These are phyloP conservation scores for Colletotrichum theobromicola DNA, from an alignment of 2,329 filamentous ascomycete genomes.

Conservation along the genomic window DNA sequence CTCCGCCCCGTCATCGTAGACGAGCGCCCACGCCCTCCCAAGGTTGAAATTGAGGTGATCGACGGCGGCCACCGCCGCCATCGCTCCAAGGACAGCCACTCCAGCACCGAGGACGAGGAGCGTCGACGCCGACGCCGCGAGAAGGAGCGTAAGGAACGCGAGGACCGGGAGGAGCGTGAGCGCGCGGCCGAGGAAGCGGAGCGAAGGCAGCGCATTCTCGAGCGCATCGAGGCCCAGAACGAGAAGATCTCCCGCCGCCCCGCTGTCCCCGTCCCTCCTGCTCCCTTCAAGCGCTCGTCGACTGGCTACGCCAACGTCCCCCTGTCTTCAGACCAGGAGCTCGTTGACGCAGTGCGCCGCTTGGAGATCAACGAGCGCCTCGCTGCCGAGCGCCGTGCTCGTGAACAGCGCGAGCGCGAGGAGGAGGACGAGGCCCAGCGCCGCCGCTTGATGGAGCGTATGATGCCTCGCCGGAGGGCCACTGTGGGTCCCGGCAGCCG, in stretches of 20 bases:
- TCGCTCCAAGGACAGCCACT: constrained; percentile 37
- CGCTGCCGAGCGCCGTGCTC: constrained; percentile 27
- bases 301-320: constrained; percentile 6
- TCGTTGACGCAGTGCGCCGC: constrained; percentile 36
- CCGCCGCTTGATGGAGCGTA: constrained; percentile 44
- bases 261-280: constrained; percentile 28
- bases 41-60: constrained; percentile 43
- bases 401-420: constrained; percentile 35
- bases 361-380: constrained; percentile 33
- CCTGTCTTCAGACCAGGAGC: constrained; percentile 30
- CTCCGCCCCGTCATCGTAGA: constrained; percentile 43
- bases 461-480: constrained; percentile 41
- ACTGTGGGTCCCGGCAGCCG: constrained; percentile 40
- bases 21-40: constrained; percentile 33
- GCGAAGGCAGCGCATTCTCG: constrained; percentile 29
- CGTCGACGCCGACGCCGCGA: constrained; percentile 27
- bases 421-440: constrained; percentile 43
- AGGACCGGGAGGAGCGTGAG: constrained; percentile 31
- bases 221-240: constrained; percentile 46
- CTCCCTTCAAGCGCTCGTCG: constrained; percentile 3
- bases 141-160: constrained; percentile 23
- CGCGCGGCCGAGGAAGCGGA: constrained; percentile 28
- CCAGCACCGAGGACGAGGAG: constrained; percentile 31
- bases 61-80: constrained; percentile 35
- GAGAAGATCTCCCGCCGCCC: constrained; percentile 45